Conservation (phyloP, 768 basidiomycete species). For the Galerina marginata region DNA sequence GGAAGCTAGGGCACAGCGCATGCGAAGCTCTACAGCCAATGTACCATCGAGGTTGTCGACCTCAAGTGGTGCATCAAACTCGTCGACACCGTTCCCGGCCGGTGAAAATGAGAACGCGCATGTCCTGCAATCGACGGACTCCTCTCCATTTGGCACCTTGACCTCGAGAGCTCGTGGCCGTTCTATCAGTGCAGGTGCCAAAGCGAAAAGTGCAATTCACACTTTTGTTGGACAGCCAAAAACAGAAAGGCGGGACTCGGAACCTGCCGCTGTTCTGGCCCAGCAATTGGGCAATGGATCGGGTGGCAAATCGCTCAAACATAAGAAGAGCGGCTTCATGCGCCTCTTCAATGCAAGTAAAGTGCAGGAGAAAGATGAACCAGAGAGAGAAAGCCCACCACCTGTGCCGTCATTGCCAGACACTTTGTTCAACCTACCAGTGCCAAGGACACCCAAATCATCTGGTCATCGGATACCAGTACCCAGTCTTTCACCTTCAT, state of each 20-base stretch:
- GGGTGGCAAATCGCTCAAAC: conserved; percentile 59
- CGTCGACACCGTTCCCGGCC: conserved; percentile 38
- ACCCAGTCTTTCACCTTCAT: conserved; percentile 43
- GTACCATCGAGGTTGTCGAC: conserved; percentile 30
- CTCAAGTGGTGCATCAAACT: conserved; percentile 28
- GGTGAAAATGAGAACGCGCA: conserved; percentile 33
- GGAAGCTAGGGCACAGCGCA: conserved; percentile 77
- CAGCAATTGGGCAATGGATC: conserved; percentile 20
- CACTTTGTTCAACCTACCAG: conserved; percentile 24
- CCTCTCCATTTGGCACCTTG: conserved; percentile 12
- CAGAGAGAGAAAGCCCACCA: conserved; percentile 45
- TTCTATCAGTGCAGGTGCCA: conserved; percentile 66
- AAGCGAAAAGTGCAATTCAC: conserved; percentile 53
- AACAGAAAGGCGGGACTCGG: conserved; percentile 50
- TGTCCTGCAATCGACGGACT: conserved; percentile 13
- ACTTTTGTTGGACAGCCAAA: conserved; percentile 46
- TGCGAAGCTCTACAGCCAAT: conserved; percentile 52
- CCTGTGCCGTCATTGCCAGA: conserved; percentile 61
- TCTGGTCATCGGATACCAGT: conserved; percentile 46
- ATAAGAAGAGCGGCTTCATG: conserved; percentile 86
- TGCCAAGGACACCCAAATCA: conserved; percentile 35
- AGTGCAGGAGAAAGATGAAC: conserved; percentile 53
- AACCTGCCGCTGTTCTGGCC: conserved; percentile 29
- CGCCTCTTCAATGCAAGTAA: conserved; percentile 68
- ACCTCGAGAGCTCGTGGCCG: conserved; percentile 48